These are phyloP conservation scores for Boletus subparvulus DNA, from an alignment of 768 basidiomycete species.

Conservation along the genomic window DNA sequence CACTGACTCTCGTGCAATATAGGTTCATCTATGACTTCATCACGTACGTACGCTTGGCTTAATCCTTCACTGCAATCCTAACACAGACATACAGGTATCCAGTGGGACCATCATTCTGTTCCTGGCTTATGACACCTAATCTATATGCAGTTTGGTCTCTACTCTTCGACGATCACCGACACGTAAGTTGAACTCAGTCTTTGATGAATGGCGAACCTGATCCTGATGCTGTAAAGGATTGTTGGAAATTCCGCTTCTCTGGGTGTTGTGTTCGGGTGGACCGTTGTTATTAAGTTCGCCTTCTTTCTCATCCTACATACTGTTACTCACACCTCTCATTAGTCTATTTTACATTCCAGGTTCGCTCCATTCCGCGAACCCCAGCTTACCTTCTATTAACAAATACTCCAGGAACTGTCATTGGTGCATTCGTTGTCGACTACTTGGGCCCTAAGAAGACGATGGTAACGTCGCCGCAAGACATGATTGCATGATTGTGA, in stretches of 20 bases:
- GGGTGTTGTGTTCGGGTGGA: conserved; percentile 76
- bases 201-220: not conserved
- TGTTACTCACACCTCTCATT: conserved; percentile 4
- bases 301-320: not conserved
- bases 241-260: conserved; percentile 54
- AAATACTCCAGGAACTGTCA: conserved; percentile 47
- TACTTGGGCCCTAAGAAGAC: conserved; percentile 72
- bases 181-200: conserved; percentile 39
- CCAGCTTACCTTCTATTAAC: conserved; percentile 11
- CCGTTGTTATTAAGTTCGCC: conserved; percentile 75
- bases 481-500: not conserved
- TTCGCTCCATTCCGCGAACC: not conserved
- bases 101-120: conserved; percentile 39
- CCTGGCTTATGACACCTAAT: not conserved
- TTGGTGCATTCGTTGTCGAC: conserved; percentile 76
- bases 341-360: conserved; percentile 71
- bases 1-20: conserved; percentile 1
- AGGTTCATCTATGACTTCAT: conserved; percentile 84
- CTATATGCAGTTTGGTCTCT: conserved; percentile 66
- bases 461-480: conserved; percentile 47
- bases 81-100: conserved; percentile 48
- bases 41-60: conserved; percentile 43
- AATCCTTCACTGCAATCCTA: not conserved
- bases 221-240: conserved; percentile 41
- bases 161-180: conserved; percentile 73